A percentile compares a stretch with the other conserved stretches of the same genome.
Conservation (phyloP, 257 asterid genomes). For the Solanum clarkiae region DNA sequence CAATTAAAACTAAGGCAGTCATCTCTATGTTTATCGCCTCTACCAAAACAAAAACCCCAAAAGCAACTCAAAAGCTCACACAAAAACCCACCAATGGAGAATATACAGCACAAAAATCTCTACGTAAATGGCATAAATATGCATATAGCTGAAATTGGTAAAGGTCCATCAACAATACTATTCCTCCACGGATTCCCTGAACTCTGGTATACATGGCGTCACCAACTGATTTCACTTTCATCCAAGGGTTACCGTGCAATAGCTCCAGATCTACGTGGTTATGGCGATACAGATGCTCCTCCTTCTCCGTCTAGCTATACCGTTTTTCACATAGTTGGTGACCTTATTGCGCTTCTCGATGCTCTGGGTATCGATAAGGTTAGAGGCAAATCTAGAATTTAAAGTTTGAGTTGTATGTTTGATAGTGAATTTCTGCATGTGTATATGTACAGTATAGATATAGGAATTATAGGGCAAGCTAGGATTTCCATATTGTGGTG, state of each 20-base stretch:
- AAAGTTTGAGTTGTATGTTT: neutral
- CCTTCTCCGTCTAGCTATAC: slow-evolving; percentile 56
- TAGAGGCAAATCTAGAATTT: neutral
- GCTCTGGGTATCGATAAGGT: slow-evolving; percentile 37
- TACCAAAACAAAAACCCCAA: neutral
- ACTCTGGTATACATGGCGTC: slow-evolving; percentile 99
- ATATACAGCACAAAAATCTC: slow-evolving; percentile 45
- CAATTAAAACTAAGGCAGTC: too few species aligned
- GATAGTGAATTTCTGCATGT: neutral
- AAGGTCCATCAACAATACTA: slow-evolving; percentile 62
- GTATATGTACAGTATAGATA: neutral
- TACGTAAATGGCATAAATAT: slow-evolving; percentile 54
- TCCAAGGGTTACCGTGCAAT: slow-evolving; percentile 70
- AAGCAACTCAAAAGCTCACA: neutral
- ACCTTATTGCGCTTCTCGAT: slow-evolving; percentile 55
- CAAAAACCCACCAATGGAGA: slow-evolving; percentile 33
- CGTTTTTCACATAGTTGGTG: slow-evolving; percentile 64
- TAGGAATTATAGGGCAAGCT: neutral
- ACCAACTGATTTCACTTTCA: slow-evolving; percentile 72
- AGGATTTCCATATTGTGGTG: neutral
- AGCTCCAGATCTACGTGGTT: slow-evolving; percentile 96
- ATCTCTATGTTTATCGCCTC: neutral
- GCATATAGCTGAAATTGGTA: slow-evolving; percentile 84
- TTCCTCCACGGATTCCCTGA: slow-evolving; percentile 95
- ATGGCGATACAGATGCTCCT: slow-evolving; percentile 85